Base-by-base conservation (phyloP, 352 stramenopile species). In the Thalassiosira sp. region DNA sequence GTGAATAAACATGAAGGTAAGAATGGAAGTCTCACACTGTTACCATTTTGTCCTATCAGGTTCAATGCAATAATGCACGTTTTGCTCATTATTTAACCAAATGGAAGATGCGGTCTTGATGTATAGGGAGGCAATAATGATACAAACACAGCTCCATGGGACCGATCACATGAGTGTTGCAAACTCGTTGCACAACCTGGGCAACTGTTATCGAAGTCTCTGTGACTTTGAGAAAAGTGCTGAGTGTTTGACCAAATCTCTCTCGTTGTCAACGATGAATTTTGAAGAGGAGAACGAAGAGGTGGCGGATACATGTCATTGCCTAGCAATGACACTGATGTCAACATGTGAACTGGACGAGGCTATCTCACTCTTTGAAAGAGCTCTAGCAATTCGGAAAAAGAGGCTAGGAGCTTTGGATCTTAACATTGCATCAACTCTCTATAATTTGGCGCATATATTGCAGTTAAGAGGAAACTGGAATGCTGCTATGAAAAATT, bases 111-210 rank as follows among this genome's bases (percentile, higher is more conserved):
- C 80, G 8, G 65, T 88, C 7, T 54, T 70, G 8, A 84, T 81
- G 76, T 88, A 88, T 49, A 56, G 77, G 35, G 81, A 88, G 62
- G 81, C 76, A 10, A 83, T 88, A 33, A 85, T 85, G 76, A 85
- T 88, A 73, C 76, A 88, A 56, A 68, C 72, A 1, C 72, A 88
- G 56, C 54, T 85, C 7, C 65, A 77, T 72, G 82, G 82, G n/a
- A 62, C 53, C 24, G 76, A 87, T 64, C 68, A 87, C 56, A 33
- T 87, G 15, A 86, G 75, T 72, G 69, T 87, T 18, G 82, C 79
- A 56, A 84, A 89, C 61, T 79, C 77, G 13, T 61, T 89, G 42
- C 81, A 87, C 59, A 89, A 89, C 60, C 70, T 89, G 43, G 82
- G 82, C 8, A 89, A 87, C 56, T 87, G 79, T 31, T 87, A 84